A percentile compares a stretch with the other conserved stretches of the same genome.
Evolutionary conservation across 2,329 filamentous ascomycete genomes (phyloP).

Genomic region (Thermothelomyces thermophilus): DNA sequence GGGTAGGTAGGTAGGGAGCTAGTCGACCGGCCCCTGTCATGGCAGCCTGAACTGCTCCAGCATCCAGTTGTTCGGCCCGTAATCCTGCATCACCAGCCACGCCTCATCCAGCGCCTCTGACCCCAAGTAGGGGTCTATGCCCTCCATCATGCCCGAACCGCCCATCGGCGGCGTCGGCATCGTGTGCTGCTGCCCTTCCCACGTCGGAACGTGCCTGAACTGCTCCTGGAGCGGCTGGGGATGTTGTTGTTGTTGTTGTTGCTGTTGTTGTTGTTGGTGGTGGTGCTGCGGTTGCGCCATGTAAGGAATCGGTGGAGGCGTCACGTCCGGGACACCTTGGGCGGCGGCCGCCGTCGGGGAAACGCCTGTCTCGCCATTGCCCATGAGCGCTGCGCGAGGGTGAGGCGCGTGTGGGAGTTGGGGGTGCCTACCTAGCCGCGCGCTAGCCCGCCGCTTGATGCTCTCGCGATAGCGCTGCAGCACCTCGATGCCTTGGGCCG

Average conservation of each 20-base stretch:
- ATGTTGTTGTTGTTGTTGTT: background rate
- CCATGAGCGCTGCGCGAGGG: too few relatives aligned
- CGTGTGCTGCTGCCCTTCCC: background rate
- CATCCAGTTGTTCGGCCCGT: slow-evolving; percentile 13
- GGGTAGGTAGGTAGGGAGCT: too few relatives aligned
- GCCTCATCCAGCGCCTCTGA: slow-evolving; percentile 9
- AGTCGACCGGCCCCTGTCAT: too few relatives aligned
- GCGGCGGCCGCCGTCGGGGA: background rate
- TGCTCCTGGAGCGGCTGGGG: background rate
- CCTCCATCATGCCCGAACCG: slow-evolving; percentile 2
- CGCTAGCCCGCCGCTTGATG: background rate
- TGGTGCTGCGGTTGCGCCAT: background rate
- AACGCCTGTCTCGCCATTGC: background rate
- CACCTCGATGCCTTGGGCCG: slow-evolving; percentile 8
- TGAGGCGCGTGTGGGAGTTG: too few relatives aligned
- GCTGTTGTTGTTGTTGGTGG: too few relatives aligned
- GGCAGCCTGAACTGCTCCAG: background rate
- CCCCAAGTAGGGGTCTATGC: background rate
- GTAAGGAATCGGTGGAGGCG: background rate
- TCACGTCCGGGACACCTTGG: background rate
- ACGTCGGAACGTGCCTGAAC: background rate
- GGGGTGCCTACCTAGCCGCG: background rate
- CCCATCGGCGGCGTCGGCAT: background rate
- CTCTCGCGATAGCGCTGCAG: slow-evolving; percentile 7
- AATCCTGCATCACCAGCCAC: slow-evolving; percentile 16